Evolutionary conservation across 495 filamentous ascomycete genomes (phyloP).

Genomic region (Aspergillus cavernicola): DNA sequence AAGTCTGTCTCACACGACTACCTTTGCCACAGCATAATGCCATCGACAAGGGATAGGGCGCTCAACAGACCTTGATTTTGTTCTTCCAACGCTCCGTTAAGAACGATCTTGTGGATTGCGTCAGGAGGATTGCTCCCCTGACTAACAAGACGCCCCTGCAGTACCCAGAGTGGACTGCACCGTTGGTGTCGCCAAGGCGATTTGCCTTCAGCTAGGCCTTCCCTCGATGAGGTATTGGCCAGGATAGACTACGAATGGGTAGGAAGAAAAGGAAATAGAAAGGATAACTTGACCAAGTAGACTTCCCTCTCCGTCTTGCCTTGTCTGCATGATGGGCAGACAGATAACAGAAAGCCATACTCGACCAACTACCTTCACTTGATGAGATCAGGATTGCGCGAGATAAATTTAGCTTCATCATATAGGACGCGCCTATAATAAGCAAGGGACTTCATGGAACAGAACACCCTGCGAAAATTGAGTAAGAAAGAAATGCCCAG

Average conservation of each 20-base stretch:
- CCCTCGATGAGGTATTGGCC: not conserved
- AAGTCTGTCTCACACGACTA: constrained; percentile 20
- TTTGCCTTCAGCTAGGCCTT: not conserved
- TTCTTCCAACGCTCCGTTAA: constrained; percentile 80
- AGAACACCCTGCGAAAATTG: constrained; percentile 4
- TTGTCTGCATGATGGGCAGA: not conserved
- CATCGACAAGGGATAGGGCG: constrained; percentile 24
- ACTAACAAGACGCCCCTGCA: constrained; percentile 58
- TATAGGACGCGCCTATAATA: not conserved
- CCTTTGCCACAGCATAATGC: constrained; percentile 18
- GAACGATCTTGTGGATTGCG: constrained; percentile 44
- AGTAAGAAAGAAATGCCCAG: constrained; percentile 7
- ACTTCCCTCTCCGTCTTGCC: not conserved
- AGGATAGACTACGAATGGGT: not conserved
- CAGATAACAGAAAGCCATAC: not conserved
- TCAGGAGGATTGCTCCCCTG: constrained; percentile 33
- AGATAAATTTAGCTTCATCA: not conserved
- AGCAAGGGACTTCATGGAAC: constrained; percentile 5
- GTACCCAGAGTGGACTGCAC: constrained; percentile 63
- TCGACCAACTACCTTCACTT: not conserved
- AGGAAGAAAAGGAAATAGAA: not conserved
- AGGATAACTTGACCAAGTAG: not conserved
- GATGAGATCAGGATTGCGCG: not conserved
- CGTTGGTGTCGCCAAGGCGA: constrained; percentile 46
- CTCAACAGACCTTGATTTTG: constrained; percentile 28